Evolutionary conservation across 768 basidiomycete genomes (phyloP), one percentile per base, ranked within the genome.

Genomic region (Hygrophorus russula): DNA sequence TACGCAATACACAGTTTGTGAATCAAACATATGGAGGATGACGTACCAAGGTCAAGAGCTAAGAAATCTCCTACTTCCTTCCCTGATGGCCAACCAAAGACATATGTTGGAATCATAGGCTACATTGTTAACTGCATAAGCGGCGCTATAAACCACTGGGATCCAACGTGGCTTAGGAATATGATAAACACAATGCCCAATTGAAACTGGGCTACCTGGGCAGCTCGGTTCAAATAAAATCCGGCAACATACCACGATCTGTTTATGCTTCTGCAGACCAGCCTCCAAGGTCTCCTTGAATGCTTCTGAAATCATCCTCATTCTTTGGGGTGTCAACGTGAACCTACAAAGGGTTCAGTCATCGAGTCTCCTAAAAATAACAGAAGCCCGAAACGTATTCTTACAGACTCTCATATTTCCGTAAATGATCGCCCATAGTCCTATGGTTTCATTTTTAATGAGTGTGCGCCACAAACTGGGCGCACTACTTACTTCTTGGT

Each of bases 61-160:
- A 98, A 79, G 61, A 71, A 96, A 42, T 92, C 83, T 9, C 96
- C 94, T 10, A 68, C 71, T 67, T 99, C 96, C 46, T 84, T 63
- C 3, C 93, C 90, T 8, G 80, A 77, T 5, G 96, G 96, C 84
- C 90, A 98, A 19, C 84, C 86, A 53, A 98, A 97, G 39, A 98
- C 96, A 60, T 70, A 99, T 0, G 96, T 93, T 3, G 96, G 96
- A 41, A 98, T 89, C 96, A 92, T 90, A 13, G 87, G 87, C 88
- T 91, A 49, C 15, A 42, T 39, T 35, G 42, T 44, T 36, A 45
- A 49, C 42, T 46, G 11, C 10, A 19, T 34, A 9, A 6, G 24
- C 24, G 24, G 7, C 24, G 24, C 24, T 7, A 24, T 24, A 7
- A 24, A n/a, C n/a, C n/a, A n/a, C 7, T 7, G 24, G 7, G 24